These are phyloP conservation scores for Rhododendron kiyosumense DNA, from an alignment of 148 eudicot species.

Conservation along the genomic window DNA sequence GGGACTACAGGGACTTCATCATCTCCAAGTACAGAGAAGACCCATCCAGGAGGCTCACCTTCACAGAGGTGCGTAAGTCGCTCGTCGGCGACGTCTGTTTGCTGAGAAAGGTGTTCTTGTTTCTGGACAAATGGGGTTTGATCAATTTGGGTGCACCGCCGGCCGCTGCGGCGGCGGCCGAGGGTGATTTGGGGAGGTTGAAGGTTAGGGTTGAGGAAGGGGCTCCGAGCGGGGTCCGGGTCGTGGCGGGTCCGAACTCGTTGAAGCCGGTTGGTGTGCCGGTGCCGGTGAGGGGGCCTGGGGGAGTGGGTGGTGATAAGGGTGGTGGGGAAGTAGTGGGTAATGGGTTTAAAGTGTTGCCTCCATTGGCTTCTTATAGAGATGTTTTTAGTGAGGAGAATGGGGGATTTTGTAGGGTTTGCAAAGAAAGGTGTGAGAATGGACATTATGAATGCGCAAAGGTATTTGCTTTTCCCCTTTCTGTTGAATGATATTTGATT, in stretches of 20 bases:
- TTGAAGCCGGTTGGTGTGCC: constrained; percentile 43
- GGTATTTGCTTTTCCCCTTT: constrained; percentile 34
- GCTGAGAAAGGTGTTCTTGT: constrained; percentile 64
- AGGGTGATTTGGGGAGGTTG: constrained; percentile 13
- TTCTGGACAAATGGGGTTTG: constrained; percentile 73
- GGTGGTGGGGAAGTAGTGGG: constrained; percentile 30
- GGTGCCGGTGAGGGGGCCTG: neutral
- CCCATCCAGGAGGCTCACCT: constrained; percentile 54
- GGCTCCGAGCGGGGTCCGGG: constrained; percentile 76
- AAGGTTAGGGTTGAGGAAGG: constrained; percentile 85
- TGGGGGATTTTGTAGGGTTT: constrained; percentile 49
- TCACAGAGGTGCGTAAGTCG: constrained; percentile 75
- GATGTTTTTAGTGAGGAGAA: constrained; percentile 53
- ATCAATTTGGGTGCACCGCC: constrained; percentile 45
- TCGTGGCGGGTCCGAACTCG: constrained; percentile 67
- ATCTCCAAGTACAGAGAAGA: constrained; percentile 77
- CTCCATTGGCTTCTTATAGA: constrained; percentile 64
- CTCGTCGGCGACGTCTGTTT: constrained; percentile 75
- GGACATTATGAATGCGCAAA: constrained; percentile 51
- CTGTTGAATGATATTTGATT: neutral
- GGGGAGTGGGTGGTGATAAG: constrained; percentile 5
- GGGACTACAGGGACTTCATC: constrained; percentile 88
- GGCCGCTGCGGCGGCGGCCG: neutral
- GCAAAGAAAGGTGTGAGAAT: constrained; percentile 54
- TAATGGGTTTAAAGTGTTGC: constrained; percentile 44